Base-by-base conservation (phyloP, 176 grass and related monocot species). In the Paspalum vaginatum region DNA sequence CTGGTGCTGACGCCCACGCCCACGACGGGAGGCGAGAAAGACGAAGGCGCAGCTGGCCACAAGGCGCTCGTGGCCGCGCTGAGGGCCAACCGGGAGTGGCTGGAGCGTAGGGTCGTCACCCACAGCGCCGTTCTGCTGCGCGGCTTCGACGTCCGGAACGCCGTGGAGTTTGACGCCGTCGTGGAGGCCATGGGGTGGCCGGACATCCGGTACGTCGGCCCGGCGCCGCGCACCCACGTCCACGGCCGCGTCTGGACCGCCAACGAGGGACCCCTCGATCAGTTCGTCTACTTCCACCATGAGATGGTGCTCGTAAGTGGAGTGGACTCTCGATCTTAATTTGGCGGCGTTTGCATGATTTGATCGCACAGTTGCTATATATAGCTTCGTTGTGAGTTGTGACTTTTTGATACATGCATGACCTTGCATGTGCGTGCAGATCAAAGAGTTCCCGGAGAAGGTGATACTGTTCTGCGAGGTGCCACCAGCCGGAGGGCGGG, bases 261-360 rank as follows among this genome's bases (percentile, higher is more conserved):
- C 62, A 90, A 90, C 82, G 91, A 93, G 74, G 88, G 91, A 0
- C 88, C 88, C 0, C 87, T 93, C 24, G 76, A 89, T 18, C 72
- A 93, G 81, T 85, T 87, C 82, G 72, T 93, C 71, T 93, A 93
- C 85, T 93, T 66, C 91, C 91, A 93, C 63, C 91, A 93, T 43
- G 91, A 90, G 91, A 76, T 87, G 85, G 85, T 84, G 40, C 81
- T 87, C 10, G 79, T 87, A 42, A 7, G 79, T 22, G 32, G 32
- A 32, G 32, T 32, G 32, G 32, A 32, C 32, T 32, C 32, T 32
- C 1, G 32, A 32, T 32, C 32, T 32, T 32, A 32, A 32, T 32
- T 32, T 32, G 3, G 2, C 32, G 32, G 32, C 3, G 32, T 32
- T 32, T 32, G 32, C 32, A 2, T 32, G 32, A 32, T 32, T n/a